phyloP scores from a whole-genome alignment of 1,284 basidiomycete genomes.

The Phaffia rhodozyma region DNA sequence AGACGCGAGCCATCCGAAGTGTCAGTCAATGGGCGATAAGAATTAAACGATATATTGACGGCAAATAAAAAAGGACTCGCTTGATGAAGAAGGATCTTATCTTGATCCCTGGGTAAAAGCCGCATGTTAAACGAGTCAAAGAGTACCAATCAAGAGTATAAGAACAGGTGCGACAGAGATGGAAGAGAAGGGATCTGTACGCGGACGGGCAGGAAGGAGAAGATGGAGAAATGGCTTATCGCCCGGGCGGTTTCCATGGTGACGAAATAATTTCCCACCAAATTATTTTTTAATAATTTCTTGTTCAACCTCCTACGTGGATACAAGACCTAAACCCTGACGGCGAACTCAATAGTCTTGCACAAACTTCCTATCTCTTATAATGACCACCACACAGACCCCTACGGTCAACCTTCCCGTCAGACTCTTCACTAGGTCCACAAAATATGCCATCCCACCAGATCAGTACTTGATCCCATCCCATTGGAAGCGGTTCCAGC shows the following conservation, averaged over 20 bases:
- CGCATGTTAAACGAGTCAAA: not conserved
- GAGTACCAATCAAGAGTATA: not conserved
- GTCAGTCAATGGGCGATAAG: not conserved
- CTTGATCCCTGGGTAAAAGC: constrained; percentile 13
- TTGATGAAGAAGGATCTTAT: constrained; percentile 17
- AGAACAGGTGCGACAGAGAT: not conserved
- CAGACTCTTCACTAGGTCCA: constrained; percentile 65
- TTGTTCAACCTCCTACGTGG: too few relatives aligned
- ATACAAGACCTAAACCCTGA: too few relatives aligned
- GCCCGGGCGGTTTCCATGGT: too few relatives aligned
- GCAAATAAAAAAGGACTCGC: not conserved
- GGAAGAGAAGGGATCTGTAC: too few relatives aligned
- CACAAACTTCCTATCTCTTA: too few relatives aligned
- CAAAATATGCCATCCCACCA: constrained; percentile 61
- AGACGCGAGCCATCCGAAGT: not conserved
- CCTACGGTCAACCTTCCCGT: constrained; percentile 44
- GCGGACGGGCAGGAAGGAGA: too few relatives aligned
- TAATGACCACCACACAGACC: too few relatives aligned
- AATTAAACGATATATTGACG: not conserved
- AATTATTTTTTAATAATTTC: too few relatives aligned
- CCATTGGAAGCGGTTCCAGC: constrained; percentile 82
- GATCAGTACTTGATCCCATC: constrained; percentile 91
- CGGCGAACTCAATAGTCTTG: too few relatives aligned
- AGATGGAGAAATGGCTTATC: too few relatives aligned
- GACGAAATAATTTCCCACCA: too few relatives aligned